Evolutionary conservation across 2,329 filamentous ascomycete genomes (phyloP), one percentile per base, ranked within the genome.

Genomic region (Microsporum audouinii): DNA sequence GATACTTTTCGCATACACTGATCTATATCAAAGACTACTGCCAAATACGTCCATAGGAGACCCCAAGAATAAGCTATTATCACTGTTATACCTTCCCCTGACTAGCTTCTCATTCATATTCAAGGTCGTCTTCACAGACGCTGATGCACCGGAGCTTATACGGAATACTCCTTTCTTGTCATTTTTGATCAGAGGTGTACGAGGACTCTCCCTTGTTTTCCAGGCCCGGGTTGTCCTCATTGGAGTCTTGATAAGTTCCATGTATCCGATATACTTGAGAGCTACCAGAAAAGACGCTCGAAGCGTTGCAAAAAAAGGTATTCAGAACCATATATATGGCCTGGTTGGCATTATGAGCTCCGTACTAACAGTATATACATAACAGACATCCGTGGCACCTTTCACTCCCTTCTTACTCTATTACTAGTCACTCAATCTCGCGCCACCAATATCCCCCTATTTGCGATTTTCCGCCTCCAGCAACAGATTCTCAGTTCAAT

Each of bases 391-490:
- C 71, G 68, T 31, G 62, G 58, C 14, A 63, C 66, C 2, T 72
- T 88, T 27, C 88, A 92, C 68, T 81, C 89, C 65, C 76, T 94
- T 33, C 81, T 89, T 62, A 87, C 85, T 2, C 77, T 97, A 6
- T 84, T 97, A 63, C 82, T 95, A 36, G 81, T 95, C 64, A 96
- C 90, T 0, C 92, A 99, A 74, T 91, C 89, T 27, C 85, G 90
- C 63, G 84, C 86, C 5, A 85, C 88, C 49, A 96, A 96, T 68
- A 85, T 95, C 41, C 92, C 92, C 0, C 79, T 97, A 6, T 88
- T 95, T 69, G 77, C 95, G 23, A 72, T 96, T 57, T 88, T 91
- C 71, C 82, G 85, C 55, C 66, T 86, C 2, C 82, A 85, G 70
- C 77, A 85, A 61, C 79, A 81, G 66, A 73, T 79, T 64, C 77